Evolutionary conservation across 2,329 filamentous ascomycete genomes (phyloP).

Genomic region (Madurella fahalii): DNA sequence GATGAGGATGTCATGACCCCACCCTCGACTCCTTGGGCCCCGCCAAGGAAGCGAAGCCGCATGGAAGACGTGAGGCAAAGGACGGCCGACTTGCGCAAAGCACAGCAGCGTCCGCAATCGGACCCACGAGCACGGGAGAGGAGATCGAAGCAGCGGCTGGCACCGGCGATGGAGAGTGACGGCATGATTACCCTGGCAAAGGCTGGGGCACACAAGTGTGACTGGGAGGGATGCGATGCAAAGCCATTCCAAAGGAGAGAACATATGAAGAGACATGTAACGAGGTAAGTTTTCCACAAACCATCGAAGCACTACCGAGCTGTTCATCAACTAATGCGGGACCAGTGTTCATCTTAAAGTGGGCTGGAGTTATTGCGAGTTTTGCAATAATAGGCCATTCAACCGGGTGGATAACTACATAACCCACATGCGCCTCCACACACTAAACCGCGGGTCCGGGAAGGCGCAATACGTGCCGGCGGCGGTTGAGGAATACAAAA

Average conservation of each 20-base stretch:
- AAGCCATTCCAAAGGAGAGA: slow-evolving; percentile 43
- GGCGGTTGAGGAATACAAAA: slow-evolving; percentile 26
- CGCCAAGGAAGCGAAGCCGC: slow-evolving; percentile 38
- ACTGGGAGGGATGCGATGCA: slow-evolving; percentile 40
- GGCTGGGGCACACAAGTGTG: slow-evolving; percentile 35
- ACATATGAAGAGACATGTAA: slow-evolving; percentile 53
- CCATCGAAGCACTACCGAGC: too few species aligned
- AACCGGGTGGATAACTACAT: slow-evolving; percentile 39
- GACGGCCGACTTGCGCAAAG: slow-evolving; percentile 41
- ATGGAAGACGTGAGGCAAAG: slow-evolving; percentile 42
- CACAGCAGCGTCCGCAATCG: slow-evolving; percentile 28
- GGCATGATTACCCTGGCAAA: slow-evolving; percentile 21
- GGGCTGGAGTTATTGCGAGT: slow-evolving; percentile 33
- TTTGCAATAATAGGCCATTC: slow-evolving; percentile 35
- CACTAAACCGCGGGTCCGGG: slow-evolving; percentile 28
- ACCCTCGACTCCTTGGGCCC: slow-evolving; percentile 24
- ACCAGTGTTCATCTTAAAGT: background rate
- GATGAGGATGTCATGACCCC: slow-evolving; percentile 1
- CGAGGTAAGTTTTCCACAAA: slow-evolving; percentile 41
- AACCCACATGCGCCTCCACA: slow-evolving; percentile 37
- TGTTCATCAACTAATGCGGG: background rate
- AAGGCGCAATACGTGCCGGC: slow-evolving; percentile 31
- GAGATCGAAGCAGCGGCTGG: background rate
- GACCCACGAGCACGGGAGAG: background rate
- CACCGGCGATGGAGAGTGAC: background rate